Evolutionary conservation across 2,329 filamentous ascomycete genomes (phyloP), one percentile per base, ranked within the genome.

Genomic region (Aspergillus pseudotamarii): DNA sequence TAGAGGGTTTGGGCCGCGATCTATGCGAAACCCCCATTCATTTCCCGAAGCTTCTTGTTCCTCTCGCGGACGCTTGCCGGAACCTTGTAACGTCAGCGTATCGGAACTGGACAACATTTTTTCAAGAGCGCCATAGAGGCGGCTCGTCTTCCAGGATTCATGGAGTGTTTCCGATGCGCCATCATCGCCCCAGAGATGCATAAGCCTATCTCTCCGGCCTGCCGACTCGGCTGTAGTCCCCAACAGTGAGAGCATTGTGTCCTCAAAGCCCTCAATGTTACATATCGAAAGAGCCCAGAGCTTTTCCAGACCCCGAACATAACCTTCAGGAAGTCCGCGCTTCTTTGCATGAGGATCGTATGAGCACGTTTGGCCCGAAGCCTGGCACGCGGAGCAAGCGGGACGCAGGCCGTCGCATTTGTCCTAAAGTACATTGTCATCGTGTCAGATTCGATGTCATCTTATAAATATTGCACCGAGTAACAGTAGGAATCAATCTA

Each of bases 271-370:
- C 36, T 80, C 75, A 56, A 81, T 78, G 43, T 80, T 81, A 64
- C 76, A 78, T 45, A 81, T 72, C 9, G 79, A 76, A 30, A 82
- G 66, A 8, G 79, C 79, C 78, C 79, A 81, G 36, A 82, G 71
- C 66, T 82, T 82, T 67, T 82, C 80, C 59, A 82, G 60, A 4
- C 79, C 79, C 23, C 80, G 79, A 36, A 82, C 80, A 70, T 82
- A 82, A 43, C 80, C 80, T 66, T 82, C 80, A 1, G 80, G 80
- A 19, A 82, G 68, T 21, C 80, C 80, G 58, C 80, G 76, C 66
- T 82, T 82, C 68, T 81, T 82, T 55, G 75, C 78, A 60, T 76
- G 74, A 14, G 79, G 77, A 58, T 81, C 77, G 68, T 82, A 82
- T 32, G 76, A 77, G 61, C 80, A 82, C 36, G 74, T 69, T 57